phyloP scores from a whole-genome alignment of 1,284 basidiomycete genomes.

The Phellinidium pouzarii region DNA sequence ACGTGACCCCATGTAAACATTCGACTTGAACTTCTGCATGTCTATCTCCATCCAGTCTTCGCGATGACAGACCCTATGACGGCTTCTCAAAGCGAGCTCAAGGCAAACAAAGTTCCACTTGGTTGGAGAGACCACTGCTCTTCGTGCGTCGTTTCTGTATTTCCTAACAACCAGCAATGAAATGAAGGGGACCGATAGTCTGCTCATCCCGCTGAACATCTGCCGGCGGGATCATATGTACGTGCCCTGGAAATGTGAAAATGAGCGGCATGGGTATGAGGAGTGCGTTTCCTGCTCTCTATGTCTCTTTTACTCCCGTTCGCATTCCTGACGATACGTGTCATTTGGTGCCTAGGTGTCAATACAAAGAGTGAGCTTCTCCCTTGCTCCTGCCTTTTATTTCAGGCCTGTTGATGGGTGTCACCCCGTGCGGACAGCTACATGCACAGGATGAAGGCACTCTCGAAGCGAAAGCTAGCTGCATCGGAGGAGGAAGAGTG shows the following conservation, averaged over 20 bases:
- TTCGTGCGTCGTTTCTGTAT: constrained; percentile 51
- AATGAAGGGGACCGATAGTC: constrained; percentile 36
- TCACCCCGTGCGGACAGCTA: constrained; percentile 42
- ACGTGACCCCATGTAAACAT: background rate
- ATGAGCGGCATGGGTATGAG: constrained; percentile 71
- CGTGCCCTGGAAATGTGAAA: constrained; percentile 78
- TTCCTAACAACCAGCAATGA: background rate
- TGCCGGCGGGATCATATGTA: constrained; percentile 71
- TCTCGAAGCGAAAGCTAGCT: constrained; percentile 65
- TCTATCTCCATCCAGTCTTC: background rate
- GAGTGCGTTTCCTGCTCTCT: constrained; percentile 44
- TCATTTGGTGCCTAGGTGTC: constrained; percentile 57
- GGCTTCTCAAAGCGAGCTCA: constrained; percentile 81
- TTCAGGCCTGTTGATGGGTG: constrained; percentile 16
- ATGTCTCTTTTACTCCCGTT: constrained; percentile 7
- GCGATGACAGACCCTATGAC: constrained; percentile 65
- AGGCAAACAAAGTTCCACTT: constrained; percentile 69
- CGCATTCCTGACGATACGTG: constrained; percentile 12
- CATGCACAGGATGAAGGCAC: constrained; percentile 76
- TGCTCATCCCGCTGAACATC: constrained; percentile 80
- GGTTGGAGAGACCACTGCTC: constrained; percentile 90
- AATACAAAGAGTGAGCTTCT: constrained; percentile 76
- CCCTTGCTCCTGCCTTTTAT: constrained; percentile 1
- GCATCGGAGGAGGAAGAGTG: constrained; percentile 44
- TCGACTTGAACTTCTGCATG: background rate